Evolutionary conservation across 208 protist species (phyloP), one percentile per base, ranked within the genome.

Genomic region (Angomonas deanei): DNA sequence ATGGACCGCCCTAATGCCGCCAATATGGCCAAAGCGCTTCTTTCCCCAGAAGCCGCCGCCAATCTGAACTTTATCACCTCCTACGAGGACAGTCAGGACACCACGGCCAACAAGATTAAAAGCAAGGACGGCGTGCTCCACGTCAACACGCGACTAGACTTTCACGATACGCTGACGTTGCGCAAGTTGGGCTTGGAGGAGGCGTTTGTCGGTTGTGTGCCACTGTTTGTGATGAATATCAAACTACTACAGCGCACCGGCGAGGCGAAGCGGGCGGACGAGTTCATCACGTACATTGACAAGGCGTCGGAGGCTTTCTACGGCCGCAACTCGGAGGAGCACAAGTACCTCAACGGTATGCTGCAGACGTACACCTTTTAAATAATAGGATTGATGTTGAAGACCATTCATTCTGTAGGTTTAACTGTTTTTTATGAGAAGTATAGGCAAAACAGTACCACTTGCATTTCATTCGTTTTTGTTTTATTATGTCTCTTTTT

Each of bases 401-500:
- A n/a, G 11, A 42, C 15, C 15, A n/a, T 42, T 42, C 36, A 8
- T 42, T 42, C 15, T 15, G 8, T 15, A 42, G n/a, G n/a, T n/a
- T n/a, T n/a, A n/a, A n/a, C n/a, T n/a, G n/a, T n/a, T n/a, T n/a
- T n/a, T n/a, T n/a, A n/a, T n/a, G n/a, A n/a, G n/a, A n/a, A n/a
- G n/a, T n/a, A n/a, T n/a, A n/a, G n/a, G n/a, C n/a, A n/a, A n/a
- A n/a, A 26, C 26, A 26, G 10, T 5, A 32, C 13, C 2, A 56
- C n/a, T 19, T 33, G 32, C 55, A 46, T 61, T 61, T 30, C 19
- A 13, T 19, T 46, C 28, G 11, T 59, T 59, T 59, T 30, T 59
- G 19, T 59, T 59, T 30, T 59, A 59, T 31, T 30, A 59, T 13
- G 11, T 8, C 17, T 38, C 53, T 59, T 59, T 36, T 36, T 53